Evolutionary conservation across 495 filamentous ascomycete genomes (phyloP).

Genomic region (Amniculicola lignicola): DNA sequence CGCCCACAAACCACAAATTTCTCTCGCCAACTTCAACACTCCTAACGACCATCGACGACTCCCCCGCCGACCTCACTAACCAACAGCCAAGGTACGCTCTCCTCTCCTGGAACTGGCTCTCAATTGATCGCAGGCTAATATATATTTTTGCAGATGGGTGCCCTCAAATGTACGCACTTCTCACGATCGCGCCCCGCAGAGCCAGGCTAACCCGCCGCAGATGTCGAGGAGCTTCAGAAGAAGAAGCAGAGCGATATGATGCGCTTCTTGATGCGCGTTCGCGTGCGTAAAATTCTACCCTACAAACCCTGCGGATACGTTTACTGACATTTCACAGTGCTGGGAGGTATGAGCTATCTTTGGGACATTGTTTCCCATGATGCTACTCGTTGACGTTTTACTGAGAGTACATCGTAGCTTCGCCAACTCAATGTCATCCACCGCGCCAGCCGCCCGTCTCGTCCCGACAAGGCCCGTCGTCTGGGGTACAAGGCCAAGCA

Average conservation of each 20-base stretch:
- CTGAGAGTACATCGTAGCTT: constrained; percentile 99
- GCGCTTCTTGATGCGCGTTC: constrained; percentile 98
- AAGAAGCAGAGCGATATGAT: constrained; percentile 99
- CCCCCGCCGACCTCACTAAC: constrained; percentile 48
- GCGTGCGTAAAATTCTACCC: constrained; percentile 42
- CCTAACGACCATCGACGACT: constrained; percentile 42
- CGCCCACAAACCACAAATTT: constrained; percentile 21
- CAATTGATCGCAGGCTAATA: constrained; percentile 16
- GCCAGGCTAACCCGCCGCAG: constrained; percentile 9
- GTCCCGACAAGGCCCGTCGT: constrained; percentile 99
- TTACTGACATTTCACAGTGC: constrained; percentile 51
- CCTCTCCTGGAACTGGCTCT: background rate
- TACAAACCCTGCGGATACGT: background rate
- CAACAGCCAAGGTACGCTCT: constrained; percentile 32
- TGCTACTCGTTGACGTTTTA: constrained; percentile 99
- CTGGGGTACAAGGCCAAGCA: constrained; percentile 99
- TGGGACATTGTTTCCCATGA: constrained; percentile 49
- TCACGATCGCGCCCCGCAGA: background rate
- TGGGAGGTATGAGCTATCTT: constrained; percentile 85
- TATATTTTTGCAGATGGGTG: constrained; percentile 41
- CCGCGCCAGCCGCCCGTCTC: constrained; percentile 95
- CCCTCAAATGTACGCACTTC: constrained; percentile 32
- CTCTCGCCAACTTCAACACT: constrained; percentile 44
- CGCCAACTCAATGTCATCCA: constrained; percentile 99
- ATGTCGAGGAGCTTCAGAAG: constrained; percentile 99